These are phyloP conservation scores for Tolypocladium amazonense DNA, from an alignment of 2,329 filamentous ascomycete species.

Conservation along the genomic window DNA sequence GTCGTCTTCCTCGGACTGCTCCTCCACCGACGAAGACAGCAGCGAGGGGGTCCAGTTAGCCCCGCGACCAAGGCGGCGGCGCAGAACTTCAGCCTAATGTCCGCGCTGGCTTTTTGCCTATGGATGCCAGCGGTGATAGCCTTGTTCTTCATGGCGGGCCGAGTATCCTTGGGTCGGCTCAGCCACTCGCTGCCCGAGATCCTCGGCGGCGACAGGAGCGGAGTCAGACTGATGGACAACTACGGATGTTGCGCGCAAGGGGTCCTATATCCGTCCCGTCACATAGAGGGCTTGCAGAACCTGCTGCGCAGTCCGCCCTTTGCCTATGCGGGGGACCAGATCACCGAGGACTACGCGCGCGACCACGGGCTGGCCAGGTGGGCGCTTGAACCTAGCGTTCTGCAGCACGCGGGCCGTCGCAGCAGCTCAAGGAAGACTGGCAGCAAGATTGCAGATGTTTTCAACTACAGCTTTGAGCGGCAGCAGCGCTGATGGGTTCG, in stretches of 20 bases:
- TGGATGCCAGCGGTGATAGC: slow-evolving; percentile 21
- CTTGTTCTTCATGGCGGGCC: slow-evolving; percentile 18
- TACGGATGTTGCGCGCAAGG: slow-evolving; percentile 29
- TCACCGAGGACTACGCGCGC: slow-evolving; percentile 22
- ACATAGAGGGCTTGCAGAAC: slow-evolving; percentile 15
- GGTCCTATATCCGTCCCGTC: slow-evolving; percentile 20
- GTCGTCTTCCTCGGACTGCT: slow-evolving; percentile 7
- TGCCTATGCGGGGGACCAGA: slow-evolving; percentile 22
- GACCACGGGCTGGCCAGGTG: slow-evolving; percentile 19
- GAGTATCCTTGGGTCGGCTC: slow-evolving; percentile 15
- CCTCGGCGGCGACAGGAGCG: not conserved
- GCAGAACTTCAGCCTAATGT: slow-evolving; percentile 11
- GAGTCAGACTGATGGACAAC: slow-evolving; percentile 22
- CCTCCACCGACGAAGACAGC: not conserved
- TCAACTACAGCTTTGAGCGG: slow-evolving; percentile 25
- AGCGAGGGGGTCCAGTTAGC: not conserved
- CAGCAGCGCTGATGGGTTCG: not conserved
- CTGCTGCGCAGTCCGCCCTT: slow-evolving; percentile 19
- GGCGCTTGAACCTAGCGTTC: slow-evolving; percentile 24
- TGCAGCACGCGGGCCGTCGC: slow-evolving; percentile 23
- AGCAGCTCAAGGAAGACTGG: too few species aligned
- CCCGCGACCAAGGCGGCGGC: slow-evolving; percentile 5
- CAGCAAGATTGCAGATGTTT: slow-evolving; percentile 14
- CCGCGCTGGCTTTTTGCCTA: slow-evolving; percentile 15
- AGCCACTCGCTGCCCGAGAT: slow-evolving; percentile 7